These are phyloP conservation scores for Posidonia oceanica DNA, from an alignment of 116 monocot species.

Conservation along the genomic window DNA sequence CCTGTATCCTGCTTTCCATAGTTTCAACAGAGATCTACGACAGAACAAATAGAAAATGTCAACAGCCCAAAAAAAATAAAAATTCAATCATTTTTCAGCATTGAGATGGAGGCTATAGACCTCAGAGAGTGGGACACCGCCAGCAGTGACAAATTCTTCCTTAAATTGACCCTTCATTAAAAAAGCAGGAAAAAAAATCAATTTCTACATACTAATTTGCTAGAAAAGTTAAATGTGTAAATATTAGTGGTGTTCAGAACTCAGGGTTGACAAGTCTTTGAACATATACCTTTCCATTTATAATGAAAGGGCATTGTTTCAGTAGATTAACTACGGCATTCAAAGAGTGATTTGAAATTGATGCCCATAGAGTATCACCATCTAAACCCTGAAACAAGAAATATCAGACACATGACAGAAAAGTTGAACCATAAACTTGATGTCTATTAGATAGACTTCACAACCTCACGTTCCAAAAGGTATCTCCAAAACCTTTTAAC, in stretches of 20 bases:
- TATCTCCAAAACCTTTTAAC: slow-evolving; percentile 92
- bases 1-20: slow-evolving; percentile 79
- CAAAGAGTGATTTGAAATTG: slow-evolving; percentile 52
- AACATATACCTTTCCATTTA: slow-evolving; percentile 58
- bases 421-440: background rate
- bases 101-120: slow-evolving; percentile 10
- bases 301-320: slow-evolving; percentile 70
- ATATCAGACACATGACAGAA: background rate
- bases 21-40: slow-evolving; percentile 64
- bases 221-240: background rate
- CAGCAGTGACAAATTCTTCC: slow-evolving; percentile 98
- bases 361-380: slow-evolving; percentile 72
- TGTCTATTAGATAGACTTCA: background rate
- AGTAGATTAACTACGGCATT: slow-evolving; percentile 50
- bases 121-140: slow-evolving; percentile 94
- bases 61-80: background rate
- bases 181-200: slow-evolving; percentile 1
- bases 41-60: background rate
- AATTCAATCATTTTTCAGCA: background rate
- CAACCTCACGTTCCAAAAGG: slow-evolving; percentile 59
- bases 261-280: background rate
- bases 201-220: background rate
- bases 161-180: slow-evolving; percentile 86
- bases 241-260: background rate
- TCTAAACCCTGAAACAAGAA: slow-evolving; percentile 46